Evolutionary conservation across 2,329 filamentous ascomycete species (phyloP), one percentile per base, ranked within the genome.

Genomic region (Diaporthe amygdali): DNA sequence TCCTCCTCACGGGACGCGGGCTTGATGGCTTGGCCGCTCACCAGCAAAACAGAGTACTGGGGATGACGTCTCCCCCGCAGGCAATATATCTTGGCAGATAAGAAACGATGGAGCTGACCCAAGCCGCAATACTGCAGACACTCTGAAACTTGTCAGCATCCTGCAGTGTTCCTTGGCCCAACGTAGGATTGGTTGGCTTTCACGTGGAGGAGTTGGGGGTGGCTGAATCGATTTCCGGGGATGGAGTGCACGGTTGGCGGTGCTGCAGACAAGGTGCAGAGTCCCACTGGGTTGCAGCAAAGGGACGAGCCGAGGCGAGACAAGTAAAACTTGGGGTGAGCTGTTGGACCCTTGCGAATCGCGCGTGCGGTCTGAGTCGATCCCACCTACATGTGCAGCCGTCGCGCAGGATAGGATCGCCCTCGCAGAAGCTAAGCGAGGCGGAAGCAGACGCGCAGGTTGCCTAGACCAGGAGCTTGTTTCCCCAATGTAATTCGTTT

Each of bases 271-370:
- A 20, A 8, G 2, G 12, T 27, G 34, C 54, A 59, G 14, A 17
- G 22, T 15, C 61, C 51, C 9, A 52, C 46, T 25, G 46, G 27
- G 37, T 52, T 67, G 44, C 61, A 61, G 25, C 22, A 22, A 61
- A 61, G 61, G 67, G 54, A 70, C 71, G 71, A 70, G 67, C 71
- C 71, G 71, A 68, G 66, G 59, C 55, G 64, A 59, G 34, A 6
- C n/a, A 15, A 49, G 25, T 7, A 32, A 54, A 49, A 47, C 46
- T 51, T 39, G 47, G 49, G 41, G 39, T n/a, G 20, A 39, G 20
- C 59, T 34, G 20, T 51, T 34, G 34, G 56, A 61, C 15, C 27
- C 54, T n/a, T 39, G 47, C 37, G 39, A 44, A 7, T 10, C 51
- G 41, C 32, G 41, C 46, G 15, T 25, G n/a, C 47, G 54, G 22